phyloP scores from a whole-genome alignment of 306 rosid species.

The Glycine tomentella region DNA sequence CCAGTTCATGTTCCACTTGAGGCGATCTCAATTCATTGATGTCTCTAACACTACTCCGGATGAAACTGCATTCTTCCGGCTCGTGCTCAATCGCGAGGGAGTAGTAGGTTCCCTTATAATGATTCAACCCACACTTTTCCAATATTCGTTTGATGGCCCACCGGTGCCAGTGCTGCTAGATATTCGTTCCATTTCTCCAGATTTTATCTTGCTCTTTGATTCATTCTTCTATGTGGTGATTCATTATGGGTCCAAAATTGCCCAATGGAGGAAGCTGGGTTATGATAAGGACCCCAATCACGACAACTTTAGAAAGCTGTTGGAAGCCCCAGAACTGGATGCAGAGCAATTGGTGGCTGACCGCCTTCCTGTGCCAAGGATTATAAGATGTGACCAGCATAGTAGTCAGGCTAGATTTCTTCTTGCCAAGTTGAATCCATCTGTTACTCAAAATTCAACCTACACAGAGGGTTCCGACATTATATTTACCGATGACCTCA shows the following conservation, averaged over 20 bases:
- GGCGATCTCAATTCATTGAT: conserved; percentile 92
- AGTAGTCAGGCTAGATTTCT: conserved; percentile 94
- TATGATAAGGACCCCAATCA: conserved; percentile 82
- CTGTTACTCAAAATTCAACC: conserved; percentile 86
- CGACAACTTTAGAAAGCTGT: conserved; percentile 78
- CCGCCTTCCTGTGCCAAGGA: conserved; percentile 78
- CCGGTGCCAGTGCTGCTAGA: conserved; percentile 91
- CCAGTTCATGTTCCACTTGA: conserved; percentile 86
- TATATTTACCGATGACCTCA: conserved; percentile 87
- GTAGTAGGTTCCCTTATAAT: conserved; percentile 86
- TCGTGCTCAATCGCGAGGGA: conserved; percentile 86
- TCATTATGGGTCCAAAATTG: conserved; percentile 81
- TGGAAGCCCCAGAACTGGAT: conserved; percentile 86
- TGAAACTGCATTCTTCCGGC: conserved; percentile 85
- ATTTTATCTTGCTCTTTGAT: conserved; percentile 84
- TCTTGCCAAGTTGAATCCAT: conserved; percentile 93
- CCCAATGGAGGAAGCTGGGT: conserved; percentile 90
- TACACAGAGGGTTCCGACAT: conserved; percentile 79
- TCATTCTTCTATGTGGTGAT: conserved; percentile 89
- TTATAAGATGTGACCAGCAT: conserved; percentile 88
- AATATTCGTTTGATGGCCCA: conserved; percentile 88
- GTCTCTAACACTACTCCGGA: conserved; percentile 83
- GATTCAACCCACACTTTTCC: conserved; percentile 92
- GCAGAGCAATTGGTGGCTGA: conserved; percentile 76
- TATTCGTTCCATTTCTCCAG: conserved; percentile 77